phyloP scores from a whole-genome alignment of 139 green algal genomes.

The Bryopsis sp. region DNA sequence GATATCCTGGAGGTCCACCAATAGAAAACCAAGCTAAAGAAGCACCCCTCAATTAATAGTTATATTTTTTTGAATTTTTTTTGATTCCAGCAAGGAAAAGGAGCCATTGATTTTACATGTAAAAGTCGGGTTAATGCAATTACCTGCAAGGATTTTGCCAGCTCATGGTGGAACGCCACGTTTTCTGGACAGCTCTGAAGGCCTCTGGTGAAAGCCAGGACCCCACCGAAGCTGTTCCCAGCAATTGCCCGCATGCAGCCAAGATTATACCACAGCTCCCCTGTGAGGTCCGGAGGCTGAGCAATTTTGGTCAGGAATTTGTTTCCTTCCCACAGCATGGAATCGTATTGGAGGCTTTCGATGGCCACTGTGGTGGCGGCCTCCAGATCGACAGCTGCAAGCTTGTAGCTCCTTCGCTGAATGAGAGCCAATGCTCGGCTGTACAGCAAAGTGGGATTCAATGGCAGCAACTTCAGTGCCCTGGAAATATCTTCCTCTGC shows the following conservation, averaged over 20 bases:
- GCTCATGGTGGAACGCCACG: constrained; percentile 32
- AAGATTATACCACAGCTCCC: constrained; percentile 37
- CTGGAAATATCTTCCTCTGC: background rate
- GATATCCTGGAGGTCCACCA: background rate
- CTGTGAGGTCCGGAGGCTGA: constrained; percentile 29
- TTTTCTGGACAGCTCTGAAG: constrained; percentile 18
- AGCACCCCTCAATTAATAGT: no score
- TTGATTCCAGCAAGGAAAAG: background rate
- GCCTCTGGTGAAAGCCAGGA: constrained; percentile 21
- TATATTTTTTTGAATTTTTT: no score
- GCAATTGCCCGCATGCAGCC: constrained; percentile 20
- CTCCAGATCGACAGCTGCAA: background rate
- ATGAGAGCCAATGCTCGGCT: background rate
- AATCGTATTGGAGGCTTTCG: constrained; percentile 1
- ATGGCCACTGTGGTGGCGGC: background rate
- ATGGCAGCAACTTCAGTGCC: constrained; percentile 1
- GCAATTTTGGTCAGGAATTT: constrained; percentile 31
- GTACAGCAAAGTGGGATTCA: constrained; percentile 4
- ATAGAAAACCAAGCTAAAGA: background rate
- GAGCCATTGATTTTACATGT: no score
- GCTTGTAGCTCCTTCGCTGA: background rate
- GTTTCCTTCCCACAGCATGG: constrained; percentile 28
- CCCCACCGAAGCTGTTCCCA: background rate
- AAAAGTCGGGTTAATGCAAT: no score
- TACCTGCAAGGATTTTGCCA: constrained; percentile 32